Conservation (phyloP, 306 rosid species). For the Alnus rubra region DNA sequence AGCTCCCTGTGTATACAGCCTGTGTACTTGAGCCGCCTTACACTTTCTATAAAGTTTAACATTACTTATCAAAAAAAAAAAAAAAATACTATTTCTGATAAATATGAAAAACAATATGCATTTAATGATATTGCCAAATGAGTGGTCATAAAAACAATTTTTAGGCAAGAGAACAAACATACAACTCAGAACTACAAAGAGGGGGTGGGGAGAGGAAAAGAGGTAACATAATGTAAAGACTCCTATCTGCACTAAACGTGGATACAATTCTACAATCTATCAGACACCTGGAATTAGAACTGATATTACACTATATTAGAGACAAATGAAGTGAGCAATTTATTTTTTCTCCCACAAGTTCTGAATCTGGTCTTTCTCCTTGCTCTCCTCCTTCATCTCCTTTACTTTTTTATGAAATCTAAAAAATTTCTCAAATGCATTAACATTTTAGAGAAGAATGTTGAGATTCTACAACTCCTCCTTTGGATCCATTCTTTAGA, state of each 20-base stretch:
- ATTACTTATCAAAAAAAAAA: too few relatives aligned
- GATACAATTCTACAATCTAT: background rate
- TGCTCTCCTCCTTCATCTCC: background rate
- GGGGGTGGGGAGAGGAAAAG: background rate
- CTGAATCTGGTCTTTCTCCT: too few relatives aligned
- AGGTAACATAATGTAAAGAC: background rate
- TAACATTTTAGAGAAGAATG: background rate
- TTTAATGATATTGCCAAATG: background rate
- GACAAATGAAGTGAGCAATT: background rate
- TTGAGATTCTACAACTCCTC: background rate
- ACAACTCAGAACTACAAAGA: background rate
- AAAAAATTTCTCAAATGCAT: background rate
- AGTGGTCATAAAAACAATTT: background rate
- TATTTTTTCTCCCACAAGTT: background rate
- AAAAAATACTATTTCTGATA: background rate
- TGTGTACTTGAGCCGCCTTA: too few relatives aligned
- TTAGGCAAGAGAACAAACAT: background rate
- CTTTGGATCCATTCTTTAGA: background rate
- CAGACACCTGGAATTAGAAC: background rate
- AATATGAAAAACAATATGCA: background rate
- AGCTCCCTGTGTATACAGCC: too few relatives aligned
- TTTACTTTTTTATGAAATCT: background rate
- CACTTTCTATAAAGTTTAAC: too few relatives aligned
- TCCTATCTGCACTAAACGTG: background rate
- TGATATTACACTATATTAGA: background rate